Base-by-base conservation (phyloP, 73 alveolate genomes). In the Paramecium octaurelia region DNA sequence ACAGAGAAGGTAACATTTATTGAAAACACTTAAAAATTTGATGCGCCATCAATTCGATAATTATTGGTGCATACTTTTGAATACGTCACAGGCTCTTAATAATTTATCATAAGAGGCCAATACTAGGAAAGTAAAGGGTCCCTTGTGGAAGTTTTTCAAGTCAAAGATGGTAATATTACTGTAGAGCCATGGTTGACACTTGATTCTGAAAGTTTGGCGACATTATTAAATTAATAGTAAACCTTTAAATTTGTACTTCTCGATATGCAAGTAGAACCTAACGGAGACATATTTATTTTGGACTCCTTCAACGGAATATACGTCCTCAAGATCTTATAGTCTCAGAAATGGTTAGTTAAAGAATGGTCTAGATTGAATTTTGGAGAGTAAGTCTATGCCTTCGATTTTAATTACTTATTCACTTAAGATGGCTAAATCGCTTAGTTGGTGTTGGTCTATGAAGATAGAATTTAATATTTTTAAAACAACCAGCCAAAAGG, bases 391-490 rank as follows among this genome's bases (percentile, higher is more conserved):
- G 6, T 48, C 2, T 80, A 44, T 80, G 91, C 91, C 6, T 80
- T 80, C 31, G 91, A 80, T 24, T 80, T 80, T 23, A 48, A 44
- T 35, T 43, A 80, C 14, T 24, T 42, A 35, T 42, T 80, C 14
- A 80, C 27, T 11, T 27, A 40, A 21, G 23, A 75, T 75, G 88
- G 88, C 5, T 36, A 75, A 21, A 23, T 20, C n/a, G 57, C 48
- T 21, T 36, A 80, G 6, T 80, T 80, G 31, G 91, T 20, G 4
- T 31, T 80, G 21, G 91, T 80, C 9, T 80, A 24, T 24, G 57
- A 80, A n/a, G 46, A 80, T 73, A 64, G 46, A 64, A 64, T 64
- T 64, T 40, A 73, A 73, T 73, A 73, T 73, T 64, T 64, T 64
- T 64, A 64, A 64, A 34, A 64, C 29, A 64, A 64, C 27, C 23